Evolutionary conservation across 78 protist species (phyloP).

Genomic region (Capsaspora owczarzaki): DNA sequence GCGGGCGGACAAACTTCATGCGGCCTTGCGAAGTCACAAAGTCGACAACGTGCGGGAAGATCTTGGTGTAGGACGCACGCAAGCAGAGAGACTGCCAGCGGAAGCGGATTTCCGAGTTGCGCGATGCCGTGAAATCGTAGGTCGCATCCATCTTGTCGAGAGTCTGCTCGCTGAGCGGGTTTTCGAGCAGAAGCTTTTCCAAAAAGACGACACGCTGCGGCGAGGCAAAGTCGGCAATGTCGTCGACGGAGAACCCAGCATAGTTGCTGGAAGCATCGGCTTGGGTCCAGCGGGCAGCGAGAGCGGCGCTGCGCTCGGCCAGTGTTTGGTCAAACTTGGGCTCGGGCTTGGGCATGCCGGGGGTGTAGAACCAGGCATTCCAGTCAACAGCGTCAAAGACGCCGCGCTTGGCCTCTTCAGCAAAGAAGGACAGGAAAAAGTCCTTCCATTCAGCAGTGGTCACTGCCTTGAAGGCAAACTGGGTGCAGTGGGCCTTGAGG

Average conservation of each 20-base stretch:
- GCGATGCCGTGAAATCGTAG: constrained; percentile 12
- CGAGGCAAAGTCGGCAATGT: background rate
- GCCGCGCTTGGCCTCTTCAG: constrained; percentile 12
- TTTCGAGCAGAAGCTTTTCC: background rate
- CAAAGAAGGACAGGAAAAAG: constrained; percentile 22
- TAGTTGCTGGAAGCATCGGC: background rate
- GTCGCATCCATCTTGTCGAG: constrained; percentile 16
- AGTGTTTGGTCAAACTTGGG: background rate
- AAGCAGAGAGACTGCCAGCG: constrained; percentile 36
- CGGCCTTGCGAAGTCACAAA: constrained; percentile 53
- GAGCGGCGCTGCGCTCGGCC: background rate
- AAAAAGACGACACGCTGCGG: background rate
- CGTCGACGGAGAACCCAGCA: background rate
- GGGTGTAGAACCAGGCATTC: constrained; percentile 51
- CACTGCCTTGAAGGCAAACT: background rate
- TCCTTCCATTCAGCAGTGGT: constrained; percentile 41
- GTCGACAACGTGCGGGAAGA: background rate
- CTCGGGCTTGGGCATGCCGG: constrained; percentile 51
- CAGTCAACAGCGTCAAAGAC: constrained; percentile 41
- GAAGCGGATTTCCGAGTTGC: constrained; percentile 43
- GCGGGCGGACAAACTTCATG: constrained; percentile 71
- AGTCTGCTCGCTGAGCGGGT: background rate
- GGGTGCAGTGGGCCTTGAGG: constrained; percentile 26
- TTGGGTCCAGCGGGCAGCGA: background rate
- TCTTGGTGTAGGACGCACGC: constrained; percentile 17